These are phyloP conservation scores for Scytalidium sp. DNA, from an alignment of 2,329 filamentous ascomycete species.

Conservation along the genomic window DNA sequence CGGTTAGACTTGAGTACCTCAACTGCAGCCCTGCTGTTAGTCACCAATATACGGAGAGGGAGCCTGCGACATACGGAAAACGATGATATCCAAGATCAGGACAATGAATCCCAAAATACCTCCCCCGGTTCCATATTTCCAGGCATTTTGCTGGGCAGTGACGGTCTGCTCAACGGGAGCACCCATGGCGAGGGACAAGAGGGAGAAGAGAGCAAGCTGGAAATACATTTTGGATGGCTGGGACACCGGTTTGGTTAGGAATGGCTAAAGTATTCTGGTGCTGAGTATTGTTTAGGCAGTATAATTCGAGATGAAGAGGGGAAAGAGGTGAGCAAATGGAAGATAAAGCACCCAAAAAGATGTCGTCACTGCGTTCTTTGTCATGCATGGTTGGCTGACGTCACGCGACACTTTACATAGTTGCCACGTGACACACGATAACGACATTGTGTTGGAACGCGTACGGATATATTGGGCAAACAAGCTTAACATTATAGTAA, in stretches of 20 bases:
- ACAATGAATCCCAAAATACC: constrained; percentile 60
- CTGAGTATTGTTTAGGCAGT: no score
- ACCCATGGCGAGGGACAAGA: constrained; percentile 45
- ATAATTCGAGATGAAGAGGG: background rate
- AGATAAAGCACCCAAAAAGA: background rate
- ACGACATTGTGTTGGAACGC: no score
- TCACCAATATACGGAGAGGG: background rate
- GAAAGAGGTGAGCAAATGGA: background rate
- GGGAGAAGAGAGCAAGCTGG: constrained; percentile 33
- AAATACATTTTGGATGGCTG: background rate
- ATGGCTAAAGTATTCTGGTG: background rate
- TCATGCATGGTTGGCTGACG: background rate
- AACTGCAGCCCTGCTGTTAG: constrained; percentile 37
- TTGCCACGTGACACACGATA: no score
- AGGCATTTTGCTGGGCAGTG: constrained; percentile 38
- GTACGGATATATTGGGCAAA: no score
- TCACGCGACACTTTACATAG: background rate
- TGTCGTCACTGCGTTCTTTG: background rate
- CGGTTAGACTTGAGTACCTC: constrained; percentile 64
- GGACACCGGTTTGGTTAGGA: background rate
- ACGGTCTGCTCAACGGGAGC: constrained; percentile 31
- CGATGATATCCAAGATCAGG: constrained; percentile 59
- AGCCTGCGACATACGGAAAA: constrained; percentile 51
- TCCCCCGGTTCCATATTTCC: constrained; percentile 59
- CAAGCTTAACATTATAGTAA: no score